Base-by-base conservation (phyloP, 768 basidiomycete species). In the Leccinellum albellum region DNA sequence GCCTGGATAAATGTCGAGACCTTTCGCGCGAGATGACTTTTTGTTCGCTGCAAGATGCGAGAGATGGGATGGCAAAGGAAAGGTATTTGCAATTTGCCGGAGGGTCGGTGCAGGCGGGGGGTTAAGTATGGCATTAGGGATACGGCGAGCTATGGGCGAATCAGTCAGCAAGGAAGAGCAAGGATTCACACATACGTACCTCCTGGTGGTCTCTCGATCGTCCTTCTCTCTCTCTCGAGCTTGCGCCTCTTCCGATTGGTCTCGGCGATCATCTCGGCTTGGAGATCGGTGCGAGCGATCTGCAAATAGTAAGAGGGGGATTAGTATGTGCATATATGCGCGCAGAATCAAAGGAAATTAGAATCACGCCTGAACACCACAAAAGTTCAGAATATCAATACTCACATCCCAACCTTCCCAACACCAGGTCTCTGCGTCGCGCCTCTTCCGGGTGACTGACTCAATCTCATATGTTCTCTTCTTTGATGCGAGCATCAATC, bases 341-440 rank as follows among this genome's bases (percentile, higher is more conserved):
- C 5, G 37, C 44, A 37, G 50, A 44, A 40, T 54, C 20, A 12
- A 9, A 32, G 29, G 51, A 23, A 59, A 51, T 20, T 60, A 33
- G 58, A 45, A 50, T 52, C 50, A 51, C 44, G 33, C 24, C 53
- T 28, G 10, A 53, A 32, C 31, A 24, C 33, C 37, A 35, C 35
- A 29, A 32, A 29, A 24, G 40, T 51, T 13, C 44, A 32, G 21
- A 21, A 33, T 33, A 62, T 56, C 45, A 40, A 56, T 51, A 71
- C 78, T 65, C 64, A 91, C 92, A 77, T 87, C 87, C 96, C 96
- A 98, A 82, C 87, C 89, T 59, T 86, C 86, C 94, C 94, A 96
- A 29, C 89, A 84, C 13, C 83, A 82, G 32, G 82, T 75, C 60
- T 94, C 91, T 53, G 94, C 88, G 5, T 84, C 77, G 54, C 80